Evolutionary conservation across 805 yeast genomes (phyloP).

Genomic region (Starmerella gropengiesseri): DNA sequence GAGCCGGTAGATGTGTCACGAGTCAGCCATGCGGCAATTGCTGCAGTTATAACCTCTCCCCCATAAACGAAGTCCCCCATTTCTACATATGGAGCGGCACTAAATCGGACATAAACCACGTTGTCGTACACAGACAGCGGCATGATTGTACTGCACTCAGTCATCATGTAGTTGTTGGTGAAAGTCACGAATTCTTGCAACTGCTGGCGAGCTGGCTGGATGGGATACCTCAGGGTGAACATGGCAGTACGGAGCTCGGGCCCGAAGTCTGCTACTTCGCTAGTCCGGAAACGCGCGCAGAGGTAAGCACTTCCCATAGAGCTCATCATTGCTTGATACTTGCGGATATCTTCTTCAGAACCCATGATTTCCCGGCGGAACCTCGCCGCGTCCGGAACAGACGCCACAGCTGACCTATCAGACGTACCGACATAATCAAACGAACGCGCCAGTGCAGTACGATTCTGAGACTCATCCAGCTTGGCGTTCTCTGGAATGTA

Average conservation of each 20-base stretch:
- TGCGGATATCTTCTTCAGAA: constrained; percentile 44
- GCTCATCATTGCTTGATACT: constrained; percentile 41
- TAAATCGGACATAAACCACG: constrained; percentile 39
- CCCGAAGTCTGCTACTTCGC: constrained; percentile 32
- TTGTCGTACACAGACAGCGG: constrained; percentile 38
- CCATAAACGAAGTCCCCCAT: constrained; percentile 43
- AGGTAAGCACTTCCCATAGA: constrained; percentile 34
- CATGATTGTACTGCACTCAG: constrained; percentile 37
- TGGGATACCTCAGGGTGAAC: constrained; percentile 37
- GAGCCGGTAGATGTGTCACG: too few species aligned
- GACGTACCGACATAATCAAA: constrained; percentile 45
- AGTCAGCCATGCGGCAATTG: constrained; percentile 26
- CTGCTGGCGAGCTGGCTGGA: constrained; percentile 21
- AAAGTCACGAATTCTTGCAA: constrained; percentile 20
- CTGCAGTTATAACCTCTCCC: constrained; percentile 32
- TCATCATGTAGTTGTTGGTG: constrained; percentile 23
- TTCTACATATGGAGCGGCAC: constrained; percentile 53
- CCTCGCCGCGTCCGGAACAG: constrained; percentile 40
- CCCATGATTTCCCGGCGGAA: constrained; percentile 48
- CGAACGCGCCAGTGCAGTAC: constrained; percentile 27
- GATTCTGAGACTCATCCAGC: constrained; percentile 24
- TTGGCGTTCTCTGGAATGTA: constrained; percentile 27
- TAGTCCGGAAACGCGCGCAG: constrained; percentile 34
- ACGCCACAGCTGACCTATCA: constrained; percentile 35
- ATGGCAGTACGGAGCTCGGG: constrained; percentile 34